phyloP scores from a whole-genome alignment of 2,329 filamentous ascomycete genomes.

The Colletotrichum sp. region DNA sequence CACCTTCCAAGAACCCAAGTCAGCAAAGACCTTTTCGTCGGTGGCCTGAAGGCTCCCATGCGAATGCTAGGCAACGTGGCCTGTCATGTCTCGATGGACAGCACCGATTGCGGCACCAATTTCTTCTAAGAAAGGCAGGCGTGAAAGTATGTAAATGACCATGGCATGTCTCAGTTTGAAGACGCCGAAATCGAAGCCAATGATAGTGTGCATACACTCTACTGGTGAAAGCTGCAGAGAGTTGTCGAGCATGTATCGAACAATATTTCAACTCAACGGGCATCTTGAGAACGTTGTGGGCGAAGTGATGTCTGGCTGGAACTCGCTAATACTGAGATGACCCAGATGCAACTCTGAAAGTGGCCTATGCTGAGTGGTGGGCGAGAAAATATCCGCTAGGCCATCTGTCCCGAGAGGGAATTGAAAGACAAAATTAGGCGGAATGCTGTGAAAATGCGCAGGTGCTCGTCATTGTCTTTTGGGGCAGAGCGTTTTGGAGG shows the following conservation, averaged over 20 bases:
- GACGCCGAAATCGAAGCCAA: neutral
- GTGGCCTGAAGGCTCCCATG: neutral
- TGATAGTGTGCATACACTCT: neutral
- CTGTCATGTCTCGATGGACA: neutral
- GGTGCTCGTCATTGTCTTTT: neutral
- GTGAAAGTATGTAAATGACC: neutral
- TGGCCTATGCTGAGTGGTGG: neutral
- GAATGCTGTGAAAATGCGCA: neutral
- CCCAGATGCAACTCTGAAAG: neutral
- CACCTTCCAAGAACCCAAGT: neutral
- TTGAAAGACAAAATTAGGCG: neutral
- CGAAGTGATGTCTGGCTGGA: no score
- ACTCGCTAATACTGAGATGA: accelerated
- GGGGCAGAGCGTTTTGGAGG: neutral
- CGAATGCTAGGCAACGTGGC: neutral
- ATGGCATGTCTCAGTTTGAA: neutral
- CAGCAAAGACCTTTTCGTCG: neutral
- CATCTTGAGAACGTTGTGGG: neutral
- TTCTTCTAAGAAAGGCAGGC: neutral
- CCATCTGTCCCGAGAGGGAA: neutral
- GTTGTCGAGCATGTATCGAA: accelerated
- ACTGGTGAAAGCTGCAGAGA: neutral
- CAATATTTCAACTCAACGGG: neutral
- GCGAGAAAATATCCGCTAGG: neutral
- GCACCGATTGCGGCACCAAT: neutral